phyloP scores from a whole-genome alignment of 1,284 basidiomycete species.

The Ganoderma leucocontextum region DNA sequence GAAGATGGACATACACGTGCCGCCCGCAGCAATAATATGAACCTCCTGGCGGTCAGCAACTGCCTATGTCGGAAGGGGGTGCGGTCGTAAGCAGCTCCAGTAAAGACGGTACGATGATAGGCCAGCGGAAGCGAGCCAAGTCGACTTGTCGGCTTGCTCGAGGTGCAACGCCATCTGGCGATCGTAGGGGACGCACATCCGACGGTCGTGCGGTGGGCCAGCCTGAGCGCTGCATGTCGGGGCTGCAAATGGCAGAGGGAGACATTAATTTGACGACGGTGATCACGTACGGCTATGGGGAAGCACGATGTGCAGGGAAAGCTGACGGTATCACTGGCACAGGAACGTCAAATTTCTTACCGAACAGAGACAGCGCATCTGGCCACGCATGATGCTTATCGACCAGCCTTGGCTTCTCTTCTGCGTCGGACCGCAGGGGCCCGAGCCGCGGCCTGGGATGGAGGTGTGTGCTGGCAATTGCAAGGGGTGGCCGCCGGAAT shows the following conservation, averaged over 20 bases:
- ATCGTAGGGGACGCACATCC: background rate
- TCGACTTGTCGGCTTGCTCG: background rate
- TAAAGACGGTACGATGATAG: background rate
- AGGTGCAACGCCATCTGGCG: background rate
- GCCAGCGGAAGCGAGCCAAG: background rate
- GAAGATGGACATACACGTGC: background rate
- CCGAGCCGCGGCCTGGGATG: background rate
- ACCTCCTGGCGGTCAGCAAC: background rate
- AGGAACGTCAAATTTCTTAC: conserved; percentile 4
- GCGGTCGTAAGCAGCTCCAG: background rate
- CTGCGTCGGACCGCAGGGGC: background rate
- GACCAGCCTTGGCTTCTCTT: background rate
- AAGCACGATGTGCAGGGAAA: background rate
- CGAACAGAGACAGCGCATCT: background rate
- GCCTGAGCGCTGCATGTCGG: too few species aligned
- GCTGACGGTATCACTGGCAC: background rate
- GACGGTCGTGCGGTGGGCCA: background rate
- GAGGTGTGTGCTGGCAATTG: conserved; percentile 3
- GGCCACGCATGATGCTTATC: conserved; percentile 1
- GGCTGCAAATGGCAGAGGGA: too few species aligned
- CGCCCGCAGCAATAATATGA: background rate
- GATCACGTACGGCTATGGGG: background rate
- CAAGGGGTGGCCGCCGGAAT: conserved; percentile 4
- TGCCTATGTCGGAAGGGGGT: background rate
- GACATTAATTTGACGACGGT: conserved; percentile 1